phyloP scores from a whole-genome alignment of 176 grass and related monocot genomes.

The Raddia guianensis region DNA sequence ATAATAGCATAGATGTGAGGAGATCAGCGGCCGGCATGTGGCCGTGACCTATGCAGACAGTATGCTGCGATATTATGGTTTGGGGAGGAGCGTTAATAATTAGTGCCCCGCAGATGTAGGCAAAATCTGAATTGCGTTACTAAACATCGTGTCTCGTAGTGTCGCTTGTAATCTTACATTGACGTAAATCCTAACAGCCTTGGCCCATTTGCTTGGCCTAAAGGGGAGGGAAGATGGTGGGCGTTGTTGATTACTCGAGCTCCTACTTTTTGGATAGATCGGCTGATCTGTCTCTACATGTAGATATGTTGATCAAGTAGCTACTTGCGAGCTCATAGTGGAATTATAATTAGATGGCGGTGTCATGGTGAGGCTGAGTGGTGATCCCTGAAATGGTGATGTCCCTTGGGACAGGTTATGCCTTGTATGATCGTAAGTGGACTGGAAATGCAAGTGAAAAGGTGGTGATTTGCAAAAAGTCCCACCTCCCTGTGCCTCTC shows the following conservation, averaged over 20 bases:
- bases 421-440: not conserved
- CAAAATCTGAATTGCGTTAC: no score
- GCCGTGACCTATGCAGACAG: no score
- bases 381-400: not conserved
- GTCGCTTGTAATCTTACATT: no score
- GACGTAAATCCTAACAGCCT: no score
- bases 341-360: not conserved
- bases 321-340: not conserved
- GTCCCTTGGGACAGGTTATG: slow-evolving; percentile 28
- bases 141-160: no score
- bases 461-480: not conserved
- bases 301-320: slow-evolving; percentile 13
- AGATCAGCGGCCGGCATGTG: no score
- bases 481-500: not conserved
- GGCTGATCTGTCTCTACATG: slow-evolving; percentile 15
- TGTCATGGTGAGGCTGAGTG: not conserved
- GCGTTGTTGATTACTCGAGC: no score
- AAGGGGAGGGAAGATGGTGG: not conserved
- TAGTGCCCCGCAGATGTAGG: no score
- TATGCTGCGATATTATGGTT: no score
- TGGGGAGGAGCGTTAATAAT: no score
- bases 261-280: slow-evolving; percentile 4
- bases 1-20: no score
- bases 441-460: not conserved
- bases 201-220: no score